phyloP scores from a whole-genome alignment of 2,329 filamentous ascomycete genomes.

The Aureobasidium sp. region DNA sequence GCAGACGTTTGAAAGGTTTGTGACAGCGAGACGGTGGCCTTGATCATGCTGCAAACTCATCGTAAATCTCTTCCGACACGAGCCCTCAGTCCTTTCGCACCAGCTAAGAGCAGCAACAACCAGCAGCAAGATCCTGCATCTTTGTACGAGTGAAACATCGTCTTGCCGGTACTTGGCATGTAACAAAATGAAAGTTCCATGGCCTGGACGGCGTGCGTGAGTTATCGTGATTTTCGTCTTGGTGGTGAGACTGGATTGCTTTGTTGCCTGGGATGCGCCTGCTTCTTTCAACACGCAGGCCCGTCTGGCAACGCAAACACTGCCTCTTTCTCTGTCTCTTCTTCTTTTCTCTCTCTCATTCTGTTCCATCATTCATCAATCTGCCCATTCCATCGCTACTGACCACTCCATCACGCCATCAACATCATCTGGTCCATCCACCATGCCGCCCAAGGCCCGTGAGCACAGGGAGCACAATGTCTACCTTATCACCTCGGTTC shows the following conservation, averaged over 20 bases:
- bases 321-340: not conserved
- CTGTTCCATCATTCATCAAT: not conserved
- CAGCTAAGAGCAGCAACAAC: no score
- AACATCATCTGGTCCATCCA: not conserved
- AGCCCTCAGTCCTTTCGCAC: no score
- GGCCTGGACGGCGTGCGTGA: not conserved
- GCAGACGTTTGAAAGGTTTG: no score
- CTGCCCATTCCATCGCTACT: not conserved
- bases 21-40: no score
- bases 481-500: not conserved
- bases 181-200: not conserved
- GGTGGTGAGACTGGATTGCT: not conserved
- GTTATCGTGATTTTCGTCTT: not conserved
- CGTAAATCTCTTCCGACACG: no score
- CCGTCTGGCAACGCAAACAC: constrained; percentile 1
- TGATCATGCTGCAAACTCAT: no score
- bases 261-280: not conserved
- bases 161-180: no score
- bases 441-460: not conserved
- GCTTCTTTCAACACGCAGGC: not conserved
- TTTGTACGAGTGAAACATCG: no score
- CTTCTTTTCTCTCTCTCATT: not conserved
- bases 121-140: not conserved
- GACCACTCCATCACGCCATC: not conserved
- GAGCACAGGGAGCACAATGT: constrained; percentile 5